phyloP scores from a whole-genome alignment of 768 basidiomycete species.

The Cytidiella melzeri region DNA sequence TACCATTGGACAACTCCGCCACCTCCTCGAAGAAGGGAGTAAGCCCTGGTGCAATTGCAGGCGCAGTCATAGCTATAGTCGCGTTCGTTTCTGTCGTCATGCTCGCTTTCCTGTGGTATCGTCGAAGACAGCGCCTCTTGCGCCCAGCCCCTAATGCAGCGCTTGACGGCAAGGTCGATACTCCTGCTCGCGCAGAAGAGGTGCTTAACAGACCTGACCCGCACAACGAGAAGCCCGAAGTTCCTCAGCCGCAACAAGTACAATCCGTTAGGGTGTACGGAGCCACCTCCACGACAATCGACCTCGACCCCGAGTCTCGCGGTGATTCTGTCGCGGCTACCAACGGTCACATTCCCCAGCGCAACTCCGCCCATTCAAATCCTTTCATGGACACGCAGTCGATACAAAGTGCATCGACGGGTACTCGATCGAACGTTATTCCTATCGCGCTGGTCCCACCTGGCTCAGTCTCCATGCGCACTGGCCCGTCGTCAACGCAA shows the following conservation, averaged over 20 bases:
- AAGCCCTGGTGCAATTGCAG: conserved; percentile 68
- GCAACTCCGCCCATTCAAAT: conserved; percentile 40
- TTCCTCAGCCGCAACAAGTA: conserved; percentile 27
- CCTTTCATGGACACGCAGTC: conserved; percentile 76
- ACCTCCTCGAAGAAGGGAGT: conserved; percentile 30
- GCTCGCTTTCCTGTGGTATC: conserved; percentile 55
- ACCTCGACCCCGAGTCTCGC: conserved; percentile 51
- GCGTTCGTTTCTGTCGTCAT: conserved; percentile 50
- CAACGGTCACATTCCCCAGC: conserved; percentile 23
- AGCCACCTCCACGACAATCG: conserved; percentile 38
- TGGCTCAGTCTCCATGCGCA: conserved; percentile 33
- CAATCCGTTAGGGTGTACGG: conserved; percentile 45
- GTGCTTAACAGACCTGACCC: conserved; percentile 84
- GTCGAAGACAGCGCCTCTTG: conserved; percentile 42
- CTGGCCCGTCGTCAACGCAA: conserved; percentile 17
- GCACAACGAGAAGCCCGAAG: conserved; percentile 47
- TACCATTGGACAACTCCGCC: conserved; percentile 23
- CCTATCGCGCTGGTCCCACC: conserved; percentile 77
- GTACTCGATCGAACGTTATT: conserved; percentile 81
- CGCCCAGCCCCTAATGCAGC: conserved; percentile 27
- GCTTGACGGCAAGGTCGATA: conserved; percentile 45
- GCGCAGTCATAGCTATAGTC: conserved; percentile 61
- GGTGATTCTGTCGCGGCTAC: conserved; percentile 19
- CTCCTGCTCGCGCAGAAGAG: conserved; percentile 67
- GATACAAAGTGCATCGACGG: conserved; percentile 70